Percentiles rank a stretch among this genome's conserved stretches.
Conservation (phyloP, 768 basidiomycete species). For the Agrocybe praecox region DNA sequence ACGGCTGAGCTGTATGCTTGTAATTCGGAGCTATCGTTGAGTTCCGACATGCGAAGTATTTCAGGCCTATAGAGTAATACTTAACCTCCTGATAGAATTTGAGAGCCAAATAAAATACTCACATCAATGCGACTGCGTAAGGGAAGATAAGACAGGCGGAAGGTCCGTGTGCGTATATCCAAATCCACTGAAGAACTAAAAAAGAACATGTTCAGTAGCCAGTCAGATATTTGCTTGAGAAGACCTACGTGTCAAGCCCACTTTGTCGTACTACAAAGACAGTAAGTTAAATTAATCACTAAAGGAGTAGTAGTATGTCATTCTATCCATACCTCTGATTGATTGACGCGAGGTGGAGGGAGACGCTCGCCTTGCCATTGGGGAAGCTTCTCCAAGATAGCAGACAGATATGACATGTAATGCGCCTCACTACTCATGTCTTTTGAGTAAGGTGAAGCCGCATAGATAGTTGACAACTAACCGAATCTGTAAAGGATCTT, state of each 20-base stretch:
- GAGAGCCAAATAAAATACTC: slow-evolving; percentile 29
- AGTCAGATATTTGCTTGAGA: no score
- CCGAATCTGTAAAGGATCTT: slow-evolving; percentile 69
- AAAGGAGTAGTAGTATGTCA: slow-evolving; percentile 10
- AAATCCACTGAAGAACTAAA: slow-evolving; percentile 78
- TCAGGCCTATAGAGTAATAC: slow-evolving; percentile 59
- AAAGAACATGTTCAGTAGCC: background rate
- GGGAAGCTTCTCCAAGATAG: slow-evolving; percentile 62
- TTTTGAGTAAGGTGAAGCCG: slow-evolving; percentile 1
- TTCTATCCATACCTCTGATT: slow-evolving; percentile 59
- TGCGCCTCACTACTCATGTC: slow-evolving; percentile 48
- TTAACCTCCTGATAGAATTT: slow-evolving; percentile 8
- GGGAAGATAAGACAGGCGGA: slow-evolving; percentile 79
- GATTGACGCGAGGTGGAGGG: slow-evolving; percentile 82
- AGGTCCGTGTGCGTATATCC: slow-evolving; percentile 73
- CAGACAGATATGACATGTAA: slow-evolving; percentile 57
- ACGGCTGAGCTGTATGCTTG: slow-evolving; percentile 82
- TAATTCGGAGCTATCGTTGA: slow-evolving; percentile 83
- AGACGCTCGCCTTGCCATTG: slow-evolving; percentile 76
- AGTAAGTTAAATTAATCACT: background rate
- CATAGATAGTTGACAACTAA: slow-evolving; percentile 20
- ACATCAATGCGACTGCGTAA: slow-evolving; percentile 79
- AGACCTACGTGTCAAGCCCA: slow-evolving; percentile 75
- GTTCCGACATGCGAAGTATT: slow-evolving; percentile 87
- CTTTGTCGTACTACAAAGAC: slow-evolving; percentile 75